Base-by-base conservation (phyloP, 202 grass and related monocot species). In the Carex arenaria region DNA sequence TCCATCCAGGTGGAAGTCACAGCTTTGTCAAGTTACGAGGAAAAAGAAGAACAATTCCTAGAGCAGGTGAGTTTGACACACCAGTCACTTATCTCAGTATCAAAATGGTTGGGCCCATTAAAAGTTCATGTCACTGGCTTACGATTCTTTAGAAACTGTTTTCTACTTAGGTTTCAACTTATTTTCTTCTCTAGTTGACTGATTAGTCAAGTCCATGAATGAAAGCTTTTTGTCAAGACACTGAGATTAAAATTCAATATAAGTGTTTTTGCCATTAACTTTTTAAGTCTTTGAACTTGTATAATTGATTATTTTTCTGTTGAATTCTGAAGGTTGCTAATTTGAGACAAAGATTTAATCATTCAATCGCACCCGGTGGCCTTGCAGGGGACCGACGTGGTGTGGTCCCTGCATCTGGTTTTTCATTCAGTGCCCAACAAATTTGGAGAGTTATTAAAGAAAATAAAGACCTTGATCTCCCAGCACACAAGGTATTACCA, bases 391-490 rank as follows among this genome's bases (percentile, higher is more conserved):
- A 99, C 87, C 80, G 96, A 4, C 88, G 96, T 36, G 96, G 93
- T 66, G 96, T 92, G 86, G 96, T 99, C 80, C 93, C 96, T 81
- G 96, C 96, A 70, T 95, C 96, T 85, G 96, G 96, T 73, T 99
- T 99, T 82, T 95, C 93, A 40, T 95, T 99, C 87, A 99, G 96
- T 84, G 86, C 89, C 30, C 96, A 99, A 20, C 88, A 99, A 73
- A 93, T 99, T 70, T 99, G 96, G 96, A 92, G 89, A 67, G 89
- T 99, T 89, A 99, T 99, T 63, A 99, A 99, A 83, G 96, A 99
- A 74, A 99, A 99, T 82, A 99, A 95, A 82, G 96, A 99, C 78
- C 96, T 99, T 73, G 96, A 98, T 63, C 89, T 98, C 67, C 96
- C 96, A 82, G 96, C 96, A 62, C 96, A 98, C 89, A 95, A 98